Conservation (phyloP, 345 rosid genomes). For the Cardamine chenopodiifolia region DNA sequence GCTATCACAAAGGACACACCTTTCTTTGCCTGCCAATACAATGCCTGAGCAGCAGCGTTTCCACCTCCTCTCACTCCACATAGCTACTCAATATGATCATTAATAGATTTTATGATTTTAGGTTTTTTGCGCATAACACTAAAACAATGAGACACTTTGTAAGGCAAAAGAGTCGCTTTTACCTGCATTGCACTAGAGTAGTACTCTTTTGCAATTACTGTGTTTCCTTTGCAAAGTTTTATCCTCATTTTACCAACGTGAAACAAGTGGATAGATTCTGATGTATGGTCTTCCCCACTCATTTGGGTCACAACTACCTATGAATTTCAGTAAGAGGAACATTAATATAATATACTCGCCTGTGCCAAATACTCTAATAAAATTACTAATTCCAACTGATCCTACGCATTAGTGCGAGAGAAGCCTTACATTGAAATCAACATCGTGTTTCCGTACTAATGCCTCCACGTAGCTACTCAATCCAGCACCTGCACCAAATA, state of each 20-base stretch:
- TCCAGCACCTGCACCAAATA: conserved; percentile 77
- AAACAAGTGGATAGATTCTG: conserved; percentile 82
- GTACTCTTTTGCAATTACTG: conserved; percentile 76
- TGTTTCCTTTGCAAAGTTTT: conserved; percentile 81
- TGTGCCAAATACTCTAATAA: not conserved
- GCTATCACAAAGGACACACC: conserved; percentile 78
- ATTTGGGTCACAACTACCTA: conserved; percentile 85
- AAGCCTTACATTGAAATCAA: conserved; percentile 75
- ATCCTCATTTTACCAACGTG: conserved; percentile 98
- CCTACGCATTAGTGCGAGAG: not conserved
- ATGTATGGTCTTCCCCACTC: conserved; percentile 64
- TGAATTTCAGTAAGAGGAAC: not conserved
- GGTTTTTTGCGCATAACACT: not conserved
- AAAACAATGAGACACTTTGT: not conserved
- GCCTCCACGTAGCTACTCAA: conserved; percentile 97
- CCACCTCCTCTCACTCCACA: conserved; percentile 99
- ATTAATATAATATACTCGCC: conserved; percentile 3
- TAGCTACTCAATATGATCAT: conserved; percentile 49
- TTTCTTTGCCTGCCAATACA: conserved; percentile 88
- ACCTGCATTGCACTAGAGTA: conserved; percentile 91
- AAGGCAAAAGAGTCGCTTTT: not conserved
- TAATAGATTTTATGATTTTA: not conserved
- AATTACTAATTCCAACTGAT: not conserved
- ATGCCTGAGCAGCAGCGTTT: conserved; percentile 91
- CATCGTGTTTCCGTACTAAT: conserved; percentile 84